Base-by-base conservation (phyloP, 2,329 filamentous ascomycete species). In the Gyromitra esculenta region DNA sequence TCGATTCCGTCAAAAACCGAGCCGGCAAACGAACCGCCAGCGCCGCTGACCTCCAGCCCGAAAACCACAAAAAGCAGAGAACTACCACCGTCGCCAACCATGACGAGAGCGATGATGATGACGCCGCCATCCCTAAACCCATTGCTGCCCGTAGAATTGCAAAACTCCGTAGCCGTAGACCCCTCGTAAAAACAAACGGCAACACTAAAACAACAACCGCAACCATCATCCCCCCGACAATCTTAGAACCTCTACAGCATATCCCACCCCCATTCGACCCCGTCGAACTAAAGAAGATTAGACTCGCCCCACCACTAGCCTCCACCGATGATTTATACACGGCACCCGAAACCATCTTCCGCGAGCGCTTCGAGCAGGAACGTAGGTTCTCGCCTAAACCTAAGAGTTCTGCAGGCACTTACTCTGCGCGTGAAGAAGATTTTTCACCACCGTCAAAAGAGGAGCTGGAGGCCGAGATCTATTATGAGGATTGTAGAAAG, bases 191-290 rank as follows among this genome's bases (percentile, higher is more conserved):
- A 18, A 37, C 70, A 4, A 63, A 57, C 39, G 54, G 41, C 9
- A 66, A 68, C 13, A 41, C 35, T 8, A 68, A 35, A n/a, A 57
- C 50, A 25, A 50, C 50, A 25, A 54, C 41, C 31, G 21, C 39
- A 6, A 41, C 74, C 4, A 60, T 63, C 43, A 35, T 54, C 15
- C 72, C 54, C n/a, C 45, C 73, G 1, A 76, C 54, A 11, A 39
- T 66, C 66, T 72, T 75, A n/a, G 41, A 71, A 18, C 72, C 72
- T 5, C 3, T 57, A 2, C 60, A 62, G 15, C 62, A 41, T 18
- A 64, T 74, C 21, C 66, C 75, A 11, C 72, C 72, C 18, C 52
- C 75, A 5, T 77, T 77, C 48, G 67, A 77, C 13, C 75, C 75
- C 5, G 15, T 65, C 25, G 72, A 77, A n/a, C 60, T 77, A 35